Evolutionary conservation across 148 eudicot species (phyloP).

Genomic region (Rhododendron mucronatum): DNA sequence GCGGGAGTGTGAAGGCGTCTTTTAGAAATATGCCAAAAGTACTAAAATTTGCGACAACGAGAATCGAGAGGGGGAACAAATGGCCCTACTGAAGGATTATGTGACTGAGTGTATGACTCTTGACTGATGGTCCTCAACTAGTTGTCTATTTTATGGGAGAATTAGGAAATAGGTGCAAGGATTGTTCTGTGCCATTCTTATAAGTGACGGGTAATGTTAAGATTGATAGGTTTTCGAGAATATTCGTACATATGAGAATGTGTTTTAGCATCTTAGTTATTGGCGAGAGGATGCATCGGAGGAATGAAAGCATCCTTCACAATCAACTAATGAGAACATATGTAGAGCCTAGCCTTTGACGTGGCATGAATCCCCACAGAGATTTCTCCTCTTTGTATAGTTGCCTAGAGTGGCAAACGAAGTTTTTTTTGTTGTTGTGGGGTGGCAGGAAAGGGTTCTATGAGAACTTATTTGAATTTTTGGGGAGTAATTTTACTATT

Average conservation of each 20-base stretch:
- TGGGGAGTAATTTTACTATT: not conserved
- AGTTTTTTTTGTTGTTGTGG: not conserved
- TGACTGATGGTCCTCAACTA: not conserved
- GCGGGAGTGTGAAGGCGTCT: not conserved
- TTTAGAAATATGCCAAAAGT: not conserved
- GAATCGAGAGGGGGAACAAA: not conserved
- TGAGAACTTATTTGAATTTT: not conserved
- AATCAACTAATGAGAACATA: not conserved
- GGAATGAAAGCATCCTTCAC: constrained; percentile 2
- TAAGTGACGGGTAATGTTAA: not conserved
- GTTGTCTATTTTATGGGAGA: not conserved
- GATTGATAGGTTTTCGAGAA: not conserved
- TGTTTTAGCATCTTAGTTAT: not conserved
- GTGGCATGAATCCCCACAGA: not conserved
- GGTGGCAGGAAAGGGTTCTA: not conserved
- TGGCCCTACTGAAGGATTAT: not conserved
- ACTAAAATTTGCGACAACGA: not conserved
- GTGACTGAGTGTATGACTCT: not conserved
- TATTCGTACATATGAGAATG: not conserved
- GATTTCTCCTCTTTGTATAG: not conserved
- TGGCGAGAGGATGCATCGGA: not conserved
- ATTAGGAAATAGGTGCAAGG: not conserved
- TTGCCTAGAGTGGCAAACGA: not conserved
- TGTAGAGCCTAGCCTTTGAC: not conserved
- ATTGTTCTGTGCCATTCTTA: not conserved